phyloP scores from a whole-genome alignment of 2,329 filamentous ascomycete species.

The Colletotrichum camelliae region DNA sequence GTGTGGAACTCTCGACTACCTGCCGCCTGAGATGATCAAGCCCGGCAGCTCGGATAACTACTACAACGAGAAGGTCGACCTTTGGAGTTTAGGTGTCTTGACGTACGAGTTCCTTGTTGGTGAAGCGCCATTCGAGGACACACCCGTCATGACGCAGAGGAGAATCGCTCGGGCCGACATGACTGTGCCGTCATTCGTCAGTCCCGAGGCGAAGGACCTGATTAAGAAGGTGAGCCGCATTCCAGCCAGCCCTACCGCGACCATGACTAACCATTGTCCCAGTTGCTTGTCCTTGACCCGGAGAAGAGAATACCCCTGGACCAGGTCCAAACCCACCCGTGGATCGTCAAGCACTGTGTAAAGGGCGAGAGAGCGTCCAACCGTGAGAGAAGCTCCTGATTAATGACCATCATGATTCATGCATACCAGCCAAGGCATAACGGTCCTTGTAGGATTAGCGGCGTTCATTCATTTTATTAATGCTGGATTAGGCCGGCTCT shows the following conservation, averaged over 20 bases:
- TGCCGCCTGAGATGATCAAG: constrained; percentile 97
- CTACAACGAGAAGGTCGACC: constrained; percentile 93
- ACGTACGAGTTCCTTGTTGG: constrained; percentile 97
- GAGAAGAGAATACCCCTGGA: constrained; percentile 92
- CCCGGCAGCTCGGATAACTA: constrained; percentile 81
- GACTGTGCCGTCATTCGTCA: constrained; percentile 90
- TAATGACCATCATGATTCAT: constrained; percentile 22
- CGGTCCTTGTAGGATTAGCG: constrained; percentile 23
- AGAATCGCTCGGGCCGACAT: constrained; percentile 91
- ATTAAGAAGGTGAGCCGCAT: constrained; percentile 78
- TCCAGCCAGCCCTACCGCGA: neutral
- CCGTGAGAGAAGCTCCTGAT: constrained; percentile 49
- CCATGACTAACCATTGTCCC: constrained; percentile 25
- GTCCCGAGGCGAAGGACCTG: constrained; percentile 85
- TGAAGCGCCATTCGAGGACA: constrained; percentile 96
- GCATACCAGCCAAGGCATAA: constrained; percentile 23
- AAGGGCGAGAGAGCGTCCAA: constrained; percentile 61
- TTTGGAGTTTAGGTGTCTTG: constrained; percentile 94
- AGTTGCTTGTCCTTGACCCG: constrained; percentile 90
- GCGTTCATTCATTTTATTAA: constrained; percentile 18
- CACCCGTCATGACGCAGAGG: constrained; percentile 90
- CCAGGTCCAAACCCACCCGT: constrained; percentile 87
- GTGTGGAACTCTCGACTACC: constrained; percentile 96
- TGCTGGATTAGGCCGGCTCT: constrained; percentile 21
- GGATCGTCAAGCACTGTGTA: constrained; percentile 95